Evolutionary conservation across 805 yeast genomes (phyloP).

Genomic region (Kockiozyma suomiensis): DNA sequence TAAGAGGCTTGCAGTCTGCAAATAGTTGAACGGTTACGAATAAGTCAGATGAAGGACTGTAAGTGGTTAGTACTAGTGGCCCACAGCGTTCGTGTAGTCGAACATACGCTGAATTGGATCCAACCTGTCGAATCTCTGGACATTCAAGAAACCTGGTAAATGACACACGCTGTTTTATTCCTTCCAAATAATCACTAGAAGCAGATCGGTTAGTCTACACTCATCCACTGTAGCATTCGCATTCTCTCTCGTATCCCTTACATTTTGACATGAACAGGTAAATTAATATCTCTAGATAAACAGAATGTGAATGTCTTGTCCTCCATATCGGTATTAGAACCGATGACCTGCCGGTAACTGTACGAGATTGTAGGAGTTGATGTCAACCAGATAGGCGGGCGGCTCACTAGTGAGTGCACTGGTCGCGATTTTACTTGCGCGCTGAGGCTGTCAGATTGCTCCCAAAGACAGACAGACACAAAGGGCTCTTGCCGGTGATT

Average conservation of each 20-base stretch:
- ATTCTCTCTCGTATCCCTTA: conserved; percentile 26
- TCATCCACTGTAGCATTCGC: not conserved
- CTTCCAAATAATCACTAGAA: conserved; percentile 48
- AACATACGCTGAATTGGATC: conserved; percentile 46
- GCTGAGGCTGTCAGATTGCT: too few species aligned
- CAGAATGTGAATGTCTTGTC: conserved; percentile 55
- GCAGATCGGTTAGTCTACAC: conserved; percentile 4
- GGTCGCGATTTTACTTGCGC: too few species aligned
- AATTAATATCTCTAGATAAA: conserved; percentile 57
- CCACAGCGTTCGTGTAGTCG: not conserved
- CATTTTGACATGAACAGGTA: conserved; percentile 54
- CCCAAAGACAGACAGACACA: too few species aligned
- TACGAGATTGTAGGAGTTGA: not conserved
- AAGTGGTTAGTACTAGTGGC: not conserved
- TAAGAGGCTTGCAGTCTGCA: conserved; percentile 51
- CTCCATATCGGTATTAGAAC: conserved; percentile 36
- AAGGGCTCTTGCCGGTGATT: too few species aligned
- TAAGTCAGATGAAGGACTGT: conserved; percentile 40
- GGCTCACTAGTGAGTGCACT: too few species aligned
- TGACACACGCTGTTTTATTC: conserved; percentile 47
- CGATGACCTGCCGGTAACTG: not conserved
- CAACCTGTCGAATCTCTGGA: conserved; percentile 50
- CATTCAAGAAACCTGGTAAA: conserved; percentile 52
- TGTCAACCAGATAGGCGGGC: not conserved
- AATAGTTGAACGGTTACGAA: conserved; percentile 52